These are phyloP conservation scores for Phragmites australis DNA, from an alignment of 176 grass and related monocot species.

Conservation along the genomic window DNA sequence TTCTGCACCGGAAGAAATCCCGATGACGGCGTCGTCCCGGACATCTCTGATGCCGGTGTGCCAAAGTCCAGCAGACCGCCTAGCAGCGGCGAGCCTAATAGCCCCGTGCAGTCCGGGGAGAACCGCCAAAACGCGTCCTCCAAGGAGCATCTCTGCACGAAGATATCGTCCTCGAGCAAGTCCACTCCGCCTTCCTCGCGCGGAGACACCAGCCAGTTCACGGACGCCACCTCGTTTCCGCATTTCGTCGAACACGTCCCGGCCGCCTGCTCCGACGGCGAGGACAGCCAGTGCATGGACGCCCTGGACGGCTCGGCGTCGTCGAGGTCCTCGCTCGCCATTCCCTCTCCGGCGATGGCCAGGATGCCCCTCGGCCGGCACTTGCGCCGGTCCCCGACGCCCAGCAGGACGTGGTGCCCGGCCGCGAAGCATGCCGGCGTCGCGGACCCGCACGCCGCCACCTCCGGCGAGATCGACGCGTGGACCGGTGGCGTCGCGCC, in stretches of 20 bases:
- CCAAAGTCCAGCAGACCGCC: constrained; percentile 36
- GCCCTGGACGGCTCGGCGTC: constrained; percentile 44
- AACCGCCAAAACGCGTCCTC: constrained; percentile 48
- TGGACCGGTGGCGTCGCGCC: constrained; percentile 71
- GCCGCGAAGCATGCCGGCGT: constrained; percentile 79
- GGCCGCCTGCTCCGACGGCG: constrained; percentile 43
- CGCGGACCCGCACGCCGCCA: constrained; percentile 50
- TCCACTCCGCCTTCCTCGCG: constrained; percentile 23
- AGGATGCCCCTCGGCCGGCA: constrained; percentile 84
- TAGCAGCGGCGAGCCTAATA: constrained; percentile 44
- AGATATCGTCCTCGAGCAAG: constrained; percentile 48
- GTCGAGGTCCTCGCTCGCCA: constrained; percentile 12
- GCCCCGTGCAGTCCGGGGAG: constrained; percentile 48
- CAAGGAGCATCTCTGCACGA: constrained; percentile 42
- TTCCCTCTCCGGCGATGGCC: constrained; percentile 46
- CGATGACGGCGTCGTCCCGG: constrained; percentile 48
- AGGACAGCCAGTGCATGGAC: constrained; percentile 86
- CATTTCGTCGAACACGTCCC: not conserved
- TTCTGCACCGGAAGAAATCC: constrained; percentile 47
- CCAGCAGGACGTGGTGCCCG: constrained; percentile 63
- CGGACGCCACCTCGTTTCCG: not conserved
- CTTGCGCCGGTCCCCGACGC: constrained; percentile 73
- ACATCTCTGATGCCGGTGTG: constrained; percentile 36
- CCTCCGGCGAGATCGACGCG: constrained; percentile 86
- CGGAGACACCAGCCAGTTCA: constrained; percentile 59